These are phyloP conservation scores for Tetrapisispora arboricola DNA, from an alignment of 805 yeast species.

Conservation along the genomic window DNA sequence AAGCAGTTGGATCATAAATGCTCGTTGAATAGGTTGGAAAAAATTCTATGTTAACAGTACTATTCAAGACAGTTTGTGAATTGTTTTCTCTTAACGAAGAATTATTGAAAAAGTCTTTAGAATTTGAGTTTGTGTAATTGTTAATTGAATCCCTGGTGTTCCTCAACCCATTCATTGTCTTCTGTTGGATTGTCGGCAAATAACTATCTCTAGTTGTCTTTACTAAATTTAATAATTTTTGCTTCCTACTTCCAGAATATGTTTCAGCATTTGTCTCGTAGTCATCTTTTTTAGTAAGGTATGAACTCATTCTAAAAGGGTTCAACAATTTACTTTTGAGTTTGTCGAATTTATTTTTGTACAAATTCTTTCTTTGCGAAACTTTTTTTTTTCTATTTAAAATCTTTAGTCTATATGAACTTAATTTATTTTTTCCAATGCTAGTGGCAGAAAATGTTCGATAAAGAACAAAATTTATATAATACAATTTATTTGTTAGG, in stretches of 20 bases:
- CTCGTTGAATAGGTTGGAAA: conserved; percentile 47
- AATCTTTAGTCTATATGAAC: background rate
- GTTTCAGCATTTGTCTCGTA: background rate
- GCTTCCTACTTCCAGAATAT: conserved; percentile 28
- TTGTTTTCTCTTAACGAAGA: background rate
- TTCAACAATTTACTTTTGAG: background rate
- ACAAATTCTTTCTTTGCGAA: background rate
- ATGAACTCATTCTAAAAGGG: background rate
- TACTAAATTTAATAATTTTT: conserved; percentile 40
- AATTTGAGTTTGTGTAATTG: background rate
- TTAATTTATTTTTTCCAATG: background rate
- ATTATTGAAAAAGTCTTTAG: background rate
- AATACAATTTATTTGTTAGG: background rate
- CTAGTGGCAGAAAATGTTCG: background rate
- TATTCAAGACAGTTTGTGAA: conserved; percentile 29
- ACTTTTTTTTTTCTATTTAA: background rate
- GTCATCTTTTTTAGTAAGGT: background rate
- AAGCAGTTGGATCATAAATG: background rate
- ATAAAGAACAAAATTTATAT: background rate
- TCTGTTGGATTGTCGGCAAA: conserved; percentile 43
- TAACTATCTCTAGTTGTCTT: conserved; percentile 47
- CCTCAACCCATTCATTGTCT: conserved; percentile 36
- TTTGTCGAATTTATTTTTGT: background rate
- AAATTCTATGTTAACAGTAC: conserved; percentile 49
- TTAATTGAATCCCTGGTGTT: conserved; percentile 6